A percentile compares a stretch with the other conserved stretches of the same genome.
Conservation (phyloP, 2,329 filamentous ascomycete species). For the Zasmidium angulare region DNA sequence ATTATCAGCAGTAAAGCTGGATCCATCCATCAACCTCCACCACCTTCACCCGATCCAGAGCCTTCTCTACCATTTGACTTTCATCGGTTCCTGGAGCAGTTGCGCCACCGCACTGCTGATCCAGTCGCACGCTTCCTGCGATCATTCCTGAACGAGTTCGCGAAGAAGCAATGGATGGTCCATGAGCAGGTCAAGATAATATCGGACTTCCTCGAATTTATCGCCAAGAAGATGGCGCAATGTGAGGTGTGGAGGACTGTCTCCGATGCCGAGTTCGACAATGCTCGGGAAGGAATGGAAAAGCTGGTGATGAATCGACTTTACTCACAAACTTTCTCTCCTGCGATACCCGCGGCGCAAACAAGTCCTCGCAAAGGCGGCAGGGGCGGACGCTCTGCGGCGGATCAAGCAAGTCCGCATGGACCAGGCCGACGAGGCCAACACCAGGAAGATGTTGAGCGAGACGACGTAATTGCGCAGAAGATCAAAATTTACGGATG, state of each 20-base stretch:
- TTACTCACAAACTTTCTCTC: constrained; percentile 94
- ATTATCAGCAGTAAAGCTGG: constrained; percentile 32
- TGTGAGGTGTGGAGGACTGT: constrained; percentile 97
- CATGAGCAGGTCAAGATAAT: constrained; percentile 99
- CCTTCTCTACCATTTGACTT: constrained; percentile 92
- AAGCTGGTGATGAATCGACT: constrained; percentile 98
- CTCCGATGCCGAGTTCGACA: constrained; percentile 96
- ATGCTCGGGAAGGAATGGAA: constrained; percentile 97
- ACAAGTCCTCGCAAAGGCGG: constrained; percentile 67
- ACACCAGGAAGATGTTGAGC: constrained; percentile 96
- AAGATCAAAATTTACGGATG: constrained; percentile 97
- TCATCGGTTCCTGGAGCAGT: constrained; percentile 91
- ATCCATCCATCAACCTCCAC: constrained; percentile 58
- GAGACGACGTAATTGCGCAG: constrained; percentile 91
- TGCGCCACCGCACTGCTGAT: constrained; percentile 95
- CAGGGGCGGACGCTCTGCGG: constrained; percentile 55
- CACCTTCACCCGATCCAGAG: constrained; percentile 61
- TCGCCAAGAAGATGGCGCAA: constrained; percentile 95
- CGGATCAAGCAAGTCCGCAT: constrained; percentile 43
- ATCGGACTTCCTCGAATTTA: constrained; percentile 91
- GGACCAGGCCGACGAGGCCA: constrained; percentile 87
- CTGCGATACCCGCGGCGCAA: constrained; percentile 80
- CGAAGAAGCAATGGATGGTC: constrained; percentile 98
- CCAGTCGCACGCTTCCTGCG: constrained; percentile 94
- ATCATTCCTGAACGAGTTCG: constrained; percentile 92